Base-by-base conservation (phyloP, 306 rosid species). In the Glycine latifolia region DNA sequence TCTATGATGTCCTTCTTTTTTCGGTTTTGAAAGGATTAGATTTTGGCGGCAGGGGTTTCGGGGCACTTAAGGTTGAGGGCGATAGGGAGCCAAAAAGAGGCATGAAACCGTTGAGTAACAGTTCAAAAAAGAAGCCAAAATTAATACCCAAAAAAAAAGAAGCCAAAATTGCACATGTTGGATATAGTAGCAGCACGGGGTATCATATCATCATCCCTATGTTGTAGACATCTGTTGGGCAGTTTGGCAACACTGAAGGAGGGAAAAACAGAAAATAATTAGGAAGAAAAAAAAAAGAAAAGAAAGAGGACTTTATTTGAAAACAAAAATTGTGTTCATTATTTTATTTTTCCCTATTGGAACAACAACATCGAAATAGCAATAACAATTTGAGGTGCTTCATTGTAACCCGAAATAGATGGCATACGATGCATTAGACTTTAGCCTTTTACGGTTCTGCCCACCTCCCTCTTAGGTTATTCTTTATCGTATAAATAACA, bases 31-130 rank as follows among this genome's bases (percentile, higher is more conserved):
- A 79, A 88, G 80, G 76, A 82, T 46, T 91, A 94, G 97, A 91
- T 49, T 80, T 85, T 89, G 92, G 92, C 73, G 94, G 88, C 97
- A 86, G 80, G 73, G 79, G 7, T 85, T 90, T 92, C 98, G 98
- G 97, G 69, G 81, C 67, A 82, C 67, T 69, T 68, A 80, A 67
- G 85, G 91, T 82, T 75, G 58, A 56, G 83, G 87, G 73, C 8
- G 75, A 26, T 26, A 26, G 31, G 31, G 79, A 77, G 75, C 31
- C 65, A 62, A 70, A 37, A 71, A 46, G 81, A 78, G 83, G 76
- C 54, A 46, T 67, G 54, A 84, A 86, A 80, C 90, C 76, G 90
- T 83, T 85, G 37, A 58, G 63, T 7, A 72, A 47, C 72, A 66
- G 72, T 56, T 73, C 46, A 78, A 37, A 62, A 47, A 37, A 60